Evolutionary conservation across 176 grass and related monocot species (phyloP).

Genomic region (Eragrostis nindensis): DNA sequence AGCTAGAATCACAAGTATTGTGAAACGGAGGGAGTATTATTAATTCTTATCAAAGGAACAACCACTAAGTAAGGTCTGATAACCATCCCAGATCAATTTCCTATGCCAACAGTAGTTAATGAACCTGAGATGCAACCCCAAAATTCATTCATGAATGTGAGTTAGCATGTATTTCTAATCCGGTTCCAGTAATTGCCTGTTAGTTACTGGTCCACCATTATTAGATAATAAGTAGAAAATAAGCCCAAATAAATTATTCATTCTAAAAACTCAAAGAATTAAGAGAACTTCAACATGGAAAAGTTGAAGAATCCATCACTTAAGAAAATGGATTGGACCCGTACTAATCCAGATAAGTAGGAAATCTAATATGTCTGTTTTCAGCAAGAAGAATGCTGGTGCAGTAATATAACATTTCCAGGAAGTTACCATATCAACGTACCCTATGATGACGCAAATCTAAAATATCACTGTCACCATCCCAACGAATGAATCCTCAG

Average conservation of each 20-base stretch:
- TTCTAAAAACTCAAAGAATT: background rate
- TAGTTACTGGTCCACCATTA: background rate
- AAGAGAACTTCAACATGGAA: background rate
- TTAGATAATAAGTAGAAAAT: background rate
- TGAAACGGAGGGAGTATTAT: too few relatives aligned
- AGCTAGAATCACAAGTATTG: too few relatives aligned
- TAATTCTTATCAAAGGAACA: background rate
- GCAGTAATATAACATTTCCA: background rate
- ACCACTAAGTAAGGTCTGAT: background rate
- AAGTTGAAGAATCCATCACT: background rate
- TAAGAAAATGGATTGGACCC: background rate
- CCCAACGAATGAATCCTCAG: too few relatives aligned
- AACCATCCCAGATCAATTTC: background rate
- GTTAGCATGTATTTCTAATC: background rate
- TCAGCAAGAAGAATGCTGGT: background rate
- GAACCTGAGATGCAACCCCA: background rate
- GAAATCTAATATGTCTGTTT: background rate
- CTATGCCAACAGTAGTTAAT: background rate
- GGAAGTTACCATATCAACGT: background rate
- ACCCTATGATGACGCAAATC: background rate
- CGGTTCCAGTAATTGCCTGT: background rate
- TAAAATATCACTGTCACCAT: background rate
- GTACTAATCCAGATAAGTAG: background rate
- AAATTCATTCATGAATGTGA: background rate
- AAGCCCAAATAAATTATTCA: background rate